Conservation (phyloP, 768 basidiomycete species). For the Melanogaster broomeanus region DNA sequence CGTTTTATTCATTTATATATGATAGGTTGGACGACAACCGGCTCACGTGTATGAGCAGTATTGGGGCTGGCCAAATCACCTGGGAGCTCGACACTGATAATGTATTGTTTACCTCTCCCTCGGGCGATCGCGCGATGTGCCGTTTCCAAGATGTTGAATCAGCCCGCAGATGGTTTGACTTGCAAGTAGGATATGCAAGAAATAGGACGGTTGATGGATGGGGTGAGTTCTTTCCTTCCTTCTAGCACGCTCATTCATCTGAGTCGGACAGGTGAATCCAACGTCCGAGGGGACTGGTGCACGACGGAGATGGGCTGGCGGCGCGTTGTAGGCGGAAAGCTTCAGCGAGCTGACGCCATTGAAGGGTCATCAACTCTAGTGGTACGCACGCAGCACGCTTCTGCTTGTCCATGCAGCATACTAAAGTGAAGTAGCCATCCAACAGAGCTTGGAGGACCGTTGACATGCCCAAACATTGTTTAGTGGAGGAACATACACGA, state of each 20-base stretch:
- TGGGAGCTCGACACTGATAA: conserved; percentile 1
- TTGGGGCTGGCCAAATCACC: neutral
- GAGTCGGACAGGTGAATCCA: neutral
- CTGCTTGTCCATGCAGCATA: too few relatives aligned
- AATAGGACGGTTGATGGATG: neutral
- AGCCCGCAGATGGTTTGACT: conserved; percentile 5
- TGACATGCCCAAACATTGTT: too few relatives aligned
- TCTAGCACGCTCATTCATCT: neutral
- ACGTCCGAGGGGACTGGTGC: conserved; percentile 5
- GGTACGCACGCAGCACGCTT: too few relatives aligned
- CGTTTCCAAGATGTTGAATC: neutral
- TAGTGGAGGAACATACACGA: too few relatives aligned
- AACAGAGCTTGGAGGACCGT: too few relatives aligned
- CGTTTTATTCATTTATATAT: neutral
- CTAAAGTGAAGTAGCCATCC: too few relatives aligned
- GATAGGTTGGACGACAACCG: neutral
- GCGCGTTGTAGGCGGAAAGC: conserved; percentile 1
- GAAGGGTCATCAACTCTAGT: neutral
- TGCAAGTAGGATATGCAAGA: conserved; percentile 3
- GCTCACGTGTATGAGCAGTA: neutral
- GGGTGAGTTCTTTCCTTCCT: neutral
- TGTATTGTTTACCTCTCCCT: neutral
- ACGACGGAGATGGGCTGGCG: conserved; percentile 3
- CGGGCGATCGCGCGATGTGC: neutral
- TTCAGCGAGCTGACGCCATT: neutral